Conservation (phyloP, 2,329 filamentous ascomycete genomes). For the Talaromyces piceae region DNA sequence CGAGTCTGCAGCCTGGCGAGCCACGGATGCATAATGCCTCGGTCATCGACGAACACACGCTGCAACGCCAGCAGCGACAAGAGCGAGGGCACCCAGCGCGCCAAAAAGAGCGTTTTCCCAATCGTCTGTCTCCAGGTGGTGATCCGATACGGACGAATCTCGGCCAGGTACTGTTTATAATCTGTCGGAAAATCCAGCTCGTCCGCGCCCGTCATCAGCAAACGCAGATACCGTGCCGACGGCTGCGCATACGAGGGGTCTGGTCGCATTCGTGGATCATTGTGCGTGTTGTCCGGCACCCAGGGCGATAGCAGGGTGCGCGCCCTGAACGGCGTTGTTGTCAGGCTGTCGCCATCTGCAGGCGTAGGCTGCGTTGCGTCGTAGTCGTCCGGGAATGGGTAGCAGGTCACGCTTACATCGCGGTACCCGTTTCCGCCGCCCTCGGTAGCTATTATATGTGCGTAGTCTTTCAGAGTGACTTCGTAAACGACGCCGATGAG, state of each 20-base stretch:
- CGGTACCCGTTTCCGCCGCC: slow-evolving; percentile 79
- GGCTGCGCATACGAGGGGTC: slow-evolving; percentile 70
- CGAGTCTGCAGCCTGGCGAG: slow-evolving; percentile 46
- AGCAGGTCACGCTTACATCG: slow-evolving; percentile 73
- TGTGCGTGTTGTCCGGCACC: slow-evolving; percentile 15
- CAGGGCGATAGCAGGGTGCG: slow-evolving; percentile 72
- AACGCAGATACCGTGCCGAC: slow-evolving; percentile 72
- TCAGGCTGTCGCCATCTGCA: slow-evolving; percentile 43
- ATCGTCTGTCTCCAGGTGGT: slow-evolving; percentile 61
- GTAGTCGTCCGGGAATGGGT: slow-evolving; percentile 52
- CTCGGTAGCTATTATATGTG: slow-evolving; percentile 81
- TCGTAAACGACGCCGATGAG: slow-evolving; percentile 94
- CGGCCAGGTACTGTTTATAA: slow-evolving; percentile 66
- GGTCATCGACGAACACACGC: slow-evolving; percentile 50
- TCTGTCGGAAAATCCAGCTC: slow-evolving; percentile 74
- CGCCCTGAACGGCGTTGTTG: slow-evolving; percentile 63
- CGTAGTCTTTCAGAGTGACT: slow-evolving; percentile 74
- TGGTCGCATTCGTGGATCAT: slow-evolving; percentile 48
- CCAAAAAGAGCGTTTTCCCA: slow-evolving; percentile 57
- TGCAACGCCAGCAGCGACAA: slow-evolving; percentile 44
- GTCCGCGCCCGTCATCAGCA: slow-evolving; percentile 68
- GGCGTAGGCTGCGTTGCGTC: slow-evolving; percentile 52
- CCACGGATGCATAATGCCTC: slow-evolving; percentile 64
- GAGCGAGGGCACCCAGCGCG: slow-evolving; percentile 53
- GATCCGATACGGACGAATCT: slow-evolving; percentile 61